These are phyloP conservation scores for Filosporella fistucella DNA, from an alignment of 495 filamentous ascomycete genomes.

Conservation along the genomic window DNA sequence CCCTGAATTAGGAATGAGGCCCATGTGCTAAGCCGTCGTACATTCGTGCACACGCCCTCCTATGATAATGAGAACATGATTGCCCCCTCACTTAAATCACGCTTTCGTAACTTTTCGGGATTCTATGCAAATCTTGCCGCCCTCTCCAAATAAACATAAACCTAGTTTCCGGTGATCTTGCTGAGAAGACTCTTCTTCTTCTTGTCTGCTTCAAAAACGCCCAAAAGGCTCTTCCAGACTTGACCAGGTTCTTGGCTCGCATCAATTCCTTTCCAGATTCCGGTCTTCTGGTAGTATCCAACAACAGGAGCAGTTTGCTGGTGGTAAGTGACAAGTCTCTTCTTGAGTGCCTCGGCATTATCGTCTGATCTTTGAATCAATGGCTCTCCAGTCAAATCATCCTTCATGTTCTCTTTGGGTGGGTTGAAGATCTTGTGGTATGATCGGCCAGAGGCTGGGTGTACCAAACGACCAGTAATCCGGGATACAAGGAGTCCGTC, in stretches of 20 bases:
- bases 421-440: slow-evolving; percentile 99
- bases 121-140: slow-evolving; percentile 23
- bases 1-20: no score
- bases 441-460: slow-evolving; percentile 90
- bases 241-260: slow-evolving; percentile 93
- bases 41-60: slow-evolving; percentile 18
- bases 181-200: slow-evolving; percentile 47
- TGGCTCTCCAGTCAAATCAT: slow-evolving; percentile 95
- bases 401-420: slow-evolving; percentile 89
- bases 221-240: slow-evolving; percentile 90
- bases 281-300: slow-evolving; percentile 91
- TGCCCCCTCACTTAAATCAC: slow-evolving; percentile 8
- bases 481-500: slow-evolving; percentile 88
- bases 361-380: slow-evolving; percentile 95
- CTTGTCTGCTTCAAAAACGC: slow-evolving; percentile 54
- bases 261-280: slow-evolving; percentile 95
- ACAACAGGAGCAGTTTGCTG: slow-evolving; percentile 89
- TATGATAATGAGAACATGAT: slow-evolving; percentile 8
- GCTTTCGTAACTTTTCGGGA: slow-evolving; percentile 15
- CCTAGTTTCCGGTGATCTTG: slow-evolving; percentile 36
- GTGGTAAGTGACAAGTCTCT: slow-evolving; percentile 92
- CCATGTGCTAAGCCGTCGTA: slow-evolving; percentile 22
- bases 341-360: slow-evolving; percentile 95
- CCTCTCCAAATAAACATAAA: background rate
- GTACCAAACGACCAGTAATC: slow-evolving; percentile 93